A percentile compares a stretch with the other conserved stretches of the same genome.
Evolutionary conservation across 805 yeast genomes (phyloP).

Genomic region (fission yeast (Schizosaccharomyces pombe)): ASM294v3 CU329670.1:1896001-1896500

Average conservation of each 20-base stretch:
- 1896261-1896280: constrained; percentile 81
- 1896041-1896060: constrained; percentile 97
- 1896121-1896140: constrained; percentile 97
- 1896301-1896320: not conserved
- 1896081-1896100: constrained; percentile 96
- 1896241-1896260: constrained; percentile 97
- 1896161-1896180: constrained; percentile 77
- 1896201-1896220: constrained; percentile 96
- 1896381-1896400: too few species aligned
- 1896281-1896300: constrained; percentile 14
- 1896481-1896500: too few species aligned
- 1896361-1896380: too few species aligned
- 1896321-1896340: too few species aligned
- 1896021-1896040: constrained; percentile 94
- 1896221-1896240: constrained; percentile 94
- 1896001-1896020: constrained; percentile 89
- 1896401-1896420: too few species aligned
- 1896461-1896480: not conserved
- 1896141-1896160: constrained; percentile 61
- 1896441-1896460: not conserved
- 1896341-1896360: too few species aligned
- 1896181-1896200: constrained; percentile 97
- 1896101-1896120: constrained; percentile 95
- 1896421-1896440: too few species aligned
- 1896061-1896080: constrained; percentile 99